phyloP scores from a whole-genome alignment of 148 eudicot genomes.

The Selenicereus undatus region DNA sequence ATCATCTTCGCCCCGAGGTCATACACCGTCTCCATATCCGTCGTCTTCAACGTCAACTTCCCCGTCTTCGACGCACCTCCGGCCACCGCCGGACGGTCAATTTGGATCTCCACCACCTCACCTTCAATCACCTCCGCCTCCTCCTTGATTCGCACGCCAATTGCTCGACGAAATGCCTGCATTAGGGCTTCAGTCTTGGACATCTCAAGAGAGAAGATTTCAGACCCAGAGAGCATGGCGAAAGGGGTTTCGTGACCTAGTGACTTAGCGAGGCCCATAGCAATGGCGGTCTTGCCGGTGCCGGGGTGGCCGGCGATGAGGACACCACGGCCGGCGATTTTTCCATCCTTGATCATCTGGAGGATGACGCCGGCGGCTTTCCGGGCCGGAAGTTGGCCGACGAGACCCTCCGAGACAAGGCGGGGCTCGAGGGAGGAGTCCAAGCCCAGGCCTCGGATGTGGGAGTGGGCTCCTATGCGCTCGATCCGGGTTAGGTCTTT shows the following conservation, averaged over 20 bases:
- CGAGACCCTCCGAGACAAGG: constrained; percentile 78
- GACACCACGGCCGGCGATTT: constrained; percentile 91
- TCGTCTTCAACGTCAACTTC: constrained; percentile 84
- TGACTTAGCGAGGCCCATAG: constrained; percentile 95
- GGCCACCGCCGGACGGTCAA: constrained; percentile 65
- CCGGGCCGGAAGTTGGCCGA: constrained; percentile 78
- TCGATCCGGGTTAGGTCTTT: constrained; percentile 89
- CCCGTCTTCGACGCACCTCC: constrained; percentile 82
- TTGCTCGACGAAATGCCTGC: constrained; percentile 78
- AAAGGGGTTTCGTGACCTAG: constrained; percentile 81
- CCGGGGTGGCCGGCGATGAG: constrained; percentile 96
- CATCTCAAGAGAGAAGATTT: constrained; percentile 88
- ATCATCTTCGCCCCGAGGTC: constrained; percentile 95
- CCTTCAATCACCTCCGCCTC: constrained; percentile 91
- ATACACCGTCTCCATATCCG: constrained; percentile 95
- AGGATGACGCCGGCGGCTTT: constrained; percentile 96
- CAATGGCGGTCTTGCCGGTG: constrained; percentile 95
- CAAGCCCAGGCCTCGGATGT: constrained; percentile 89
- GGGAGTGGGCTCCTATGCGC: constrained; percentile 96
- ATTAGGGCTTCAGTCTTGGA: constrained; percentile 90
- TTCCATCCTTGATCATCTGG: constrained; percentile 82
- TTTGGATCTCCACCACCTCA: constrained; percentile 76
- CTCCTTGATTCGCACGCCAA: constrained; percentile 87
- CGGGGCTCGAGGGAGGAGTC: constrained; percentile 88
- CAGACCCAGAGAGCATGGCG: constrained; percentile 84